Conservation (phyloP, 768 basidiomycete genomes). For the Porpolomopsis calyptriformis region DNA sequence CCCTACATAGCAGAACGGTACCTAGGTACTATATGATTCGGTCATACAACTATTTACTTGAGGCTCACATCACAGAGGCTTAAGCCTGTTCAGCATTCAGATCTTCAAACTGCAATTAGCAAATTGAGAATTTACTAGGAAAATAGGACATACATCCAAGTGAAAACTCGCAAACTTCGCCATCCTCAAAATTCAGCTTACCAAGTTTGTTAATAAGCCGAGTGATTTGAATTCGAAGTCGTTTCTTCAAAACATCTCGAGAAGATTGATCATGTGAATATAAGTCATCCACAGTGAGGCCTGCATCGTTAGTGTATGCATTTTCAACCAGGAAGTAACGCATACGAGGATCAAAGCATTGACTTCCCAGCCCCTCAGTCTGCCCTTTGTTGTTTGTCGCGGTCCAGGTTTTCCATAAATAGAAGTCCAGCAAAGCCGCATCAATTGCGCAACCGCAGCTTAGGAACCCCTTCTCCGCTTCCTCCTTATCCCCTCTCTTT, state of each 20-base stretch:
- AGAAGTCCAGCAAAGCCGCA: slow-evolving; percentile 2
- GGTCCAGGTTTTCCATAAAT: slow-evolving; percentile 7
- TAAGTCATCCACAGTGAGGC: not conserved
- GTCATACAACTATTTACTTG: no score
- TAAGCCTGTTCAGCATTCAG: no score
- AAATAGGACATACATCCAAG: no score
- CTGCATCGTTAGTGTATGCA: not conserved
- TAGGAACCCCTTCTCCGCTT: not conserved
- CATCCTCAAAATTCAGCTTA: not conserved
- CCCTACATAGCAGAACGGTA: no score
- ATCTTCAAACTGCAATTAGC: no score
- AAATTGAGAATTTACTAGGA: no score
- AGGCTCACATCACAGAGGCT: no score
- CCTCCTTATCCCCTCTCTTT: not conserved
- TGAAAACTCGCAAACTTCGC: no score
- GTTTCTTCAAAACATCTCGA: not conserved
- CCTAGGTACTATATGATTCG: no score
- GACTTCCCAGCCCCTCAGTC: not conserved
- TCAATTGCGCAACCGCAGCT: slow-evolving; percentile 1
- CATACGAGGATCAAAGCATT: not conserved
- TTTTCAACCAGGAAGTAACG: not conserved
- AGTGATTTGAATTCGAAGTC: not conserved
- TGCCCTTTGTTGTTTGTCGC: not conserved
- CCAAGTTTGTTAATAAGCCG: not conserved
- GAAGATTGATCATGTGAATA: not conserved